These are phyloP conservation scores for Fonsecaea erecta DNA, from an alignment of 2,329 filamentous ascomycete species.

Conservation along the genomic window DNA sequence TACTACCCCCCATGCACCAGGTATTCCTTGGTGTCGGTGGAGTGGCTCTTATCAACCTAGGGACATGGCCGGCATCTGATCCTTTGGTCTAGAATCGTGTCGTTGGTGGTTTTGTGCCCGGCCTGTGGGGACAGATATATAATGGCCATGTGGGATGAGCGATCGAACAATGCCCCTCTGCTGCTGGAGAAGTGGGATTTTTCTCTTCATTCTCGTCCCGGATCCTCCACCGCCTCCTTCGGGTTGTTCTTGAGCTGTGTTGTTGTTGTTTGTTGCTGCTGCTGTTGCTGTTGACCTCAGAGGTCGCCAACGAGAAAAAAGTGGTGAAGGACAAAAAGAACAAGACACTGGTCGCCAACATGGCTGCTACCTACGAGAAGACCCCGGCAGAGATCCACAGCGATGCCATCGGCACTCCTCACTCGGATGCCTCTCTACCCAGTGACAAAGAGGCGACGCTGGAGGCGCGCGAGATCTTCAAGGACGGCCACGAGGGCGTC, in stretches of 20 bases:
- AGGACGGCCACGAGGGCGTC: constrained; percentile 52
- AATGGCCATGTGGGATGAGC: not conserved
- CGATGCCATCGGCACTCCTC: not conserved
- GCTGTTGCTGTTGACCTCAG: not conserved
- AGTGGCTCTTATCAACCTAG: not conserved
- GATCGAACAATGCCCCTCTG: not conserved
- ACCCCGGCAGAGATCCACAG: not conserved
- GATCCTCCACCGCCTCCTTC: not conserved
- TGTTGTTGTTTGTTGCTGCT: not conserved
- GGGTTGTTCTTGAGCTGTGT: not conserved
- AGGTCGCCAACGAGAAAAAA: not conserved
- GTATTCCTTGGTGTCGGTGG: not conserved
- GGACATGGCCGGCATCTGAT: not conserved
- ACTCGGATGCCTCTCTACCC: constrained; percentile 2
- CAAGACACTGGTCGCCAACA: not conserved
- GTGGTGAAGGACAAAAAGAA: not conserved
- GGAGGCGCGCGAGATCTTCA: constrained; percentile 53
- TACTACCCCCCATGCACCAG: too few relatives aligned
- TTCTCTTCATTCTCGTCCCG: not conserved
- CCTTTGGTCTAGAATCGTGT: not conserved
- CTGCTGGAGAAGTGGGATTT: not conserved
- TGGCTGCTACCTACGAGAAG: not conserved
- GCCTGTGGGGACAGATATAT: not conserved
- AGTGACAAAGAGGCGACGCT: constrained; percentile 8
- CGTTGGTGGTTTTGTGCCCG: not conserved